These are phyloP conservation scores for Dactylonectria estremocensis DNA, from an alignment of 2,329 filamentous ascomycete species.

Conservation along the genomic window DNA sequence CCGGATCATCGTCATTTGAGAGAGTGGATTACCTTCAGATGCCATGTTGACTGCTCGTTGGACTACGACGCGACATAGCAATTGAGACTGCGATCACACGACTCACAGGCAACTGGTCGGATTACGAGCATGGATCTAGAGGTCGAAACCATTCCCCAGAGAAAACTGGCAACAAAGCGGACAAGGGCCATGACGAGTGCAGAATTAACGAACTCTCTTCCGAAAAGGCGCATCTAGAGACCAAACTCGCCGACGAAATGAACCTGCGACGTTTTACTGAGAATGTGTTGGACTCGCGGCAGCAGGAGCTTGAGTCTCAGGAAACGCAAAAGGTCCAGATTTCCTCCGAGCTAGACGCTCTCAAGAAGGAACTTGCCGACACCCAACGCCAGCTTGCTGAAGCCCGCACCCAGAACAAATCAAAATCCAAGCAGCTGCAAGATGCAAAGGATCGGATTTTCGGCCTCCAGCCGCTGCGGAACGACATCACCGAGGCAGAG, in stretches of 20 bases:
- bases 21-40: slow-evolving; percentile 28
- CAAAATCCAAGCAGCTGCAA: slow-evolving; percentile 49
- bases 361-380: slow-evolving; percentile 51
- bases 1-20: slow-evolving; percentile 17
- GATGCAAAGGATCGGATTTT: slow-evolving; percentile 53
- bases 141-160: slow-evolving; percentile 18
- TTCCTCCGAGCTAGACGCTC: slow-evolving; percentile 47
- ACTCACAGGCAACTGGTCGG: slow-evolving; percentile 20
- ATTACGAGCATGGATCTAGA: slow-evolving; percentile 39
- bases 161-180: slow-evolving; percentile 19
- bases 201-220: slow-evolving; percentile 29
- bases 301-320: slow-evolving; percentile 52
- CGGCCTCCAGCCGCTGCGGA: slow-evolving; percentile 51
- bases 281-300: slow-evolving; percentile 55
- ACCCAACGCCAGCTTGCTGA: slow-evolving; percentile 51
- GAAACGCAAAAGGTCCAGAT: slow-evolving; percentile 51
- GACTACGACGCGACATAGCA: slow-evolving; percentile 18
- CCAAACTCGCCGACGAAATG: slow-evolving; percentile 50
- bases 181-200: slow-evolving; percentile 20
- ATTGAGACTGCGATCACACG: slow-evolving; percentile 22
- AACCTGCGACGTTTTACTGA: slow-evolving; percentile 55
- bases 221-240: slow-evolving; percentile 41
- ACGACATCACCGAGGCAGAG: slow-evolving; percentile 55
- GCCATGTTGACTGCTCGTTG: slow-evolving; percentile 25
- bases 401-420: slow-evolving; percentile 46